Percentiles rank a stretch among this genome's conserved stretches.
Conservation (phyloP, 208 protist genomes). For the Angomonas desouzai region DNA sequence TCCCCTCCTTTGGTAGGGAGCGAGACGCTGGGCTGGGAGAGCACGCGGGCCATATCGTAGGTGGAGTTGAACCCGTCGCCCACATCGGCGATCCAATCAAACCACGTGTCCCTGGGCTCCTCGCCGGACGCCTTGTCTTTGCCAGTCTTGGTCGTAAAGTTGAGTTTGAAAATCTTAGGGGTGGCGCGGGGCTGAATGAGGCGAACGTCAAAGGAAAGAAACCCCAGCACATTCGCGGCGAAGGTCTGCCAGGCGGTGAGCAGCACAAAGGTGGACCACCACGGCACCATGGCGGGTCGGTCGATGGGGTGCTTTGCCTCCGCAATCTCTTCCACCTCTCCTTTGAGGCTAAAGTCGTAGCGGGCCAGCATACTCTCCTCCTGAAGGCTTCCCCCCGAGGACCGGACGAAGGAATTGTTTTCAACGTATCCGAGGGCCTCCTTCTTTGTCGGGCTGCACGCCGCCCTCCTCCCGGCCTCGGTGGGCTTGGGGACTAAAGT, state of each 20-base stretch:
- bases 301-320: slow-evolving; percentile 47
- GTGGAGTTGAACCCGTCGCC: slow-evolving; percentile 88
- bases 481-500: slow-evolving; percentile 24
- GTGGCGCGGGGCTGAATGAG: slow-evolving; percentile 31
- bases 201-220: slow-evolving; percentile 76
- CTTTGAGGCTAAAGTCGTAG: slow-evolving; percentile 1
- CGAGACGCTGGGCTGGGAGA: slow-evolving; percentile 51
- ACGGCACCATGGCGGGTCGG: slow-evolving; percentile 73
- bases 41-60: slow-evolving; percentile 70
- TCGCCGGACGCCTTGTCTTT: neutral
- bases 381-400: neutral
- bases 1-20: slow-evolving; percentile 16
- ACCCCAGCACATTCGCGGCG: slow-evolving; percentile 42
- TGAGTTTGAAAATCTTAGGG: slow-evolving; percentile 62
- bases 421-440: neutral
- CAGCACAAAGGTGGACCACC: slow-evolving; percentile 77
- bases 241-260: slow-evolving; percentile 55
- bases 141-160: slow-evolving; percentile 24
- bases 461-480: neutral
- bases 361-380: neutral
- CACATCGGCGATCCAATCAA: slow-evolving; percentile 84
- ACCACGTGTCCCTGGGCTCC: slow-evolving; percentile 51
- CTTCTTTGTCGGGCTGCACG: neutral
- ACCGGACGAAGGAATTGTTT: neutral
- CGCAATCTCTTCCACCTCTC: neutral